Conservation (phyloP, 2,329 filamentous ascomycete species). For the Colletotrichum sp. region DNA sequence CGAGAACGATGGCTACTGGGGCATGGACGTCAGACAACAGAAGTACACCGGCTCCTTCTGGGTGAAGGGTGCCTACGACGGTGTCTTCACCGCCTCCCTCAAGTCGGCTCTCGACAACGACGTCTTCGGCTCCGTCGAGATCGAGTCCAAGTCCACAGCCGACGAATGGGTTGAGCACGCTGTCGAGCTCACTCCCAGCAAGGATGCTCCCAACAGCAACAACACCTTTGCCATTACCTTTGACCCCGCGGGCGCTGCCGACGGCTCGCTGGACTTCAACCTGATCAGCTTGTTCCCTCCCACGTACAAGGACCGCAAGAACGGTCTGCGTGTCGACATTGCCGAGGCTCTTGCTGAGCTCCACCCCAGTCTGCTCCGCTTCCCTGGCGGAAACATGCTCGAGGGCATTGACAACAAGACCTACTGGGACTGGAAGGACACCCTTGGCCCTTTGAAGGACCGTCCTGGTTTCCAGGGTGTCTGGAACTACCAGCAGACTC, state of each 20-base stretch:
- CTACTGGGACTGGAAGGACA: slow-evolving; percentile 59
- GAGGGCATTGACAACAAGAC: slow-evolving; percentile 48
- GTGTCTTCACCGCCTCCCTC: slow-evolving; percentile 52
- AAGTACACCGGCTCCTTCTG: slow-evolving; percentile 58
- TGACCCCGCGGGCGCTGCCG: slow-evolving; percentile 41
- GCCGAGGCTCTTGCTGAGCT: slow-evolving; percentile 56
- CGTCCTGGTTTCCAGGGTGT: slow-evolving; percentile 61
- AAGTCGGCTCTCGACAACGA: slow-evolving; percentile 48
- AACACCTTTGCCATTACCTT: slow-evolving; percentile 63
- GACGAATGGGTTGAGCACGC: slow-evolving; percentile 58
- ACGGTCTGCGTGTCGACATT: slow-evolving; percentile 63
- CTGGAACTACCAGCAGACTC: slow-evolving; percentile 67
- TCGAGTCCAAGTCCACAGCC: slow-evolving; percentile 45
- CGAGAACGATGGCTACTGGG: slow-evolving; percentile 62
- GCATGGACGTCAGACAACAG: slow-evolving; percentile 54
- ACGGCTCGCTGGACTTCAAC: slow-evolving; percentile 58
- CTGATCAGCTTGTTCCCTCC: slow-evolving; percentile 65
- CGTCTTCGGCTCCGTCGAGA: slow-evolving; percentile 49
- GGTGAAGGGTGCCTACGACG: slow-evolving; percentile 54
- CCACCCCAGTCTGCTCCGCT: slow-evolving; percentile 63
- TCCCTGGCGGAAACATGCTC: slow-evolving; percentile 71
- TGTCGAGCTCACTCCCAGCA: slow-evolving; percentile 45
- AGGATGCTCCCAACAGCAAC: slow-evolving; percentile 56
- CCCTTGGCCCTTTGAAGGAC: slow-evolving; percentile 57
- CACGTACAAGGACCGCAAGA: slow-evolving; percentile 62